Conservation (phyloP, 257 asterid genomes). For the Scutellaria barbata region DNA sequence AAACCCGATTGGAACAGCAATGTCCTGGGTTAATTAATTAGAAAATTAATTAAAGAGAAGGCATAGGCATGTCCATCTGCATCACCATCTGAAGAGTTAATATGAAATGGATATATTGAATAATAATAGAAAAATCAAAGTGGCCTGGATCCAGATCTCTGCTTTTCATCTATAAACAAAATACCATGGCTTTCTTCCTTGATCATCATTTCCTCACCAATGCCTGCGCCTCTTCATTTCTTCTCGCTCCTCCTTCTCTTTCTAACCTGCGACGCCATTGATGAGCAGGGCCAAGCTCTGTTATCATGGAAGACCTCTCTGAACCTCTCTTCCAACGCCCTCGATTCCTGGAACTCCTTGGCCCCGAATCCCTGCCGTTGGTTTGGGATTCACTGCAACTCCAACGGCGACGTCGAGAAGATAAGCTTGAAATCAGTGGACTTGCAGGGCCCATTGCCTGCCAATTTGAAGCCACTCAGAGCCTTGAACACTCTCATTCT, state of each 20-base stretch:
- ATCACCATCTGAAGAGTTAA: slow-evolving; percentile 49
- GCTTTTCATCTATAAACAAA: slow-evolving; percentile 66
- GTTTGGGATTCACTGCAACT: slow-evolving; percentile 74
- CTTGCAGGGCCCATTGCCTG: slow-evolving; percentile 84
- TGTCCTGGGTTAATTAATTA: not conserved
- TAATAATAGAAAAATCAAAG: slow-evolving; percentile 59
- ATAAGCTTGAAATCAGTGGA: slow-evolving; percentile 62
- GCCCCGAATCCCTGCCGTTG: slow-evolving; percentile 73
- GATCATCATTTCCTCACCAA: slow-evolving; percentile 49
- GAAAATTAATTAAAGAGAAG: slow-evolving; percentile 39
- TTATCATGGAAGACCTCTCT: slow-evolving; percentile 71
- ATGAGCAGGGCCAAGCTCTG: slow-evolving; percentile 69
- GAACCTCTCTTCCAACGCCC: slow-evolving; percentile 46
- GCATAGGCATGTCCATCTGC: slow-evolving; percentile 40
- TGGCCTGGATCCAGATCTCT: slow-evolving; percentile 86
- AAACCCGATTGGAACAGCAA: not conserved
- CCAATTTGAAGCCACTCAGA: slow-evolving; percentile 61
- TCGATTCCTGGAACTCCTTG: slow-evolving; percentile 61
- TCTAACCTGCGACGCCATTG: slow-evolving; percentile 53
- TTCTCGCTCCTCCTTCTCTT: slow-evolving; percentile 42
- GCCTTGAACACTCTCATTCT: slow-evolving; percentile 63
- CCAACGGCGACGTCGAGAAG: slow-evolving; percentile 59
- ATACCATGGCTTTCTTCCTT: slow-evolving; percentile 69
- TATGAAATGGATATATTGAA: slow-evolving; percentile 34
- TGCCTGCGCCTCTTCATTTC: slow-evolving; percentile 56